Conservation (phyloP, 2,329 filamentous ascomycete genomes). For the Alternaria postmessia region DNA sequence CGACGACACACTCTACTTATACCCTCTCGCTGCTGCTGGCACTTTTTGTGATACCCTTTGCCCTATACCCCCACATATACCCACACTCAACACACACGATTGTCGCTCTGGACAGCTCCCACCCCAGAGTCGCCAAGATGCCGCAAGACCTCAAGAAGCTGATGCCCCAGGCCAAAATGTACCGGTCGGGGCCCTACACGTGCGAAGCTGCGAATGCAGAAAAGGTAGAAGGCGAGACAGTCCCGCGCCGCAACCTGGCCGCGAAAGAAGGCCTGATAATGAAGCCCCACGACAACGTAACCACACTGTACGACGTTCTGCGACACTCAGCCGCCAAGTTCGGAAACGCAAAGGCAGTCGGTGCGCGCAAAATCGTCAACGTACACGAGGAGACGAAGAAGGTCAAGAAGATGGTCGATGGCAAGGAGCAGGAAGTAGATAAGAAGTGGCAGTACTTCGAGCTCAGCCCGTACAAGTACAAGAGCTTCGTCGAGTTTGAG, state of each 20-base stretch:
- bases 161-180: constrained; percentile 56
- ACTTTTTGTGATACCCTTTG: constrained; percentile 31
- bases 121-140: constrained; percentile 34
- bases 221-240: constrained; percentile 80
- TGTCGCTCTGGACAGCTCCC: constrained; percentile 12
- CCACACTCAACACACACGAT: constrained; percentile 21
- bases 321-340: constrained; percentile 69
- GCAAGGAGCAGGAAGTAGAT: constrained; percentile 78
- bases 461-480: constrained; percentile 77
- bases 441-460: constrained; percentile 95
- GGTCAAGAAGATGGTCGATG: constrained; percentile 86
- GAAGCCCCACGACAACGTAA: constrained; percentile 72
- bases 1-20: constrained; percentile 23
- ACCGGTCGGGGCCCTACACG: constrained; percentile 76
- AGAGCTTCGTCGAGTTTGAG: constrained; percentile 82
- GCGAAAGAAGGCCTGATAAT: constrained; percentile 75
- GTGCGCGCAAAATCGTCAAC: constrained; percentile 75
- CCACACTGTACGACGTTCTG: constrained; percentile 82
- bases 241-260: constrained; percentile 76
- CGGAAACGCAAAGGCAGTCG: constrained; percentile 64
- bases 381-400: constrained; percentile 87
- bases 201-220: constrained; percentile 74
- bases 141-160: constrained; percentile 57
- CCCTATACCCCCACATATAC: constrained; percentile 14
- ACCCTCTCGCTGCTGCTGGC: constrained; percentile 21